A percentile compares a stretch with the other conserved stretches of the same genome.
phyloP scores from a whole-genome alignment of 352 stramenopile genomes.

The Thraustotheca clavata region DNA sequence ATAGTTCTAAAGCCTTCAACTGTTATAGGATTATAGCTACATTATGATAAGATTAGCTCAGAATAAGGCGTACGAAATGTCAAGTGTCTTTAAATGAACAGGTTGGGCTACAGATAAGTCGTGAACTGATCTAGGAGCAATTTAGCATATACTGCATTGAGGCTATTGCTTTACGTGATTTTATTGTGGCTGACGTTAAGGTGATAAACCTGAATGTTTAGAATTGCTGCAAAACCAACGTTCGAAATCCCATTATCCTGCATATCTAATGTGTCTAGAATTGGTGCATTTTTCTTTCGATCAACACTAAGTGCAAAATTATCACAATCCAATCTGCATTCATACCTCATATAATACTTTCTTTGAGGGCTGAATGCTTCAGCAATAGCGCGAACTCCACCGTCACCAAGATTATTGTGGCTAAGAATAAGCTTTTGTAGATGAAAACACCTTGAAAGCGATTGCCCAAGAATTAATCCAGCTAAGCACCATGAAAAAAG shows the following conservation, averaged over 20 bases:
- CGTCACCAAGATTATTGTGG: constrained; percentile 19
- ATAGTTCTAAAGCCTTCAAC: constrained; percentile 7
- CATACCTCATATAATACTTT: not conserved
- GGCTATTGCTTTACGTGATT: constrained; percentile 14
- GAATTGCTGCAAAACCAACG: constrained; percentile 8
- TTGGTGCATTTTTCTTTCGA: not conserved
- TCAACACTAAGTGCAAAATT: not conserved
- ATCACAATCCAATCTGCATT: not conserved
- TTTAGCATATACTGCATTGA: not conserved
- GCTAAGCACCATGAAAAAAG: not conserved
- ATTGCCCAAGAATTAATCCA: constrained; percentile 15
- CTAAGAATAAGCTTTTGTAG: not conserved
- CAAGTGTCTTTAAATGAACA: not conserved
- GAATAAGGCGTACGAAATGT: constrained; percentile 4
- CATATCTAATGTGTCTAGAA: constrained; percentile 8
- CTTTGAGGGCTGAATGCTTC: constrained; percentile 8
- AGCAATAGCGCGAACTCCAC: constrained; percentile 13
- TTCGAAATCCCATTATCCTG: constrained; percentile 19
- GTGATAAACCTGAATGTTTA: not conserved
- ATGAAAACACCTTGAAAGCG: not conserved
- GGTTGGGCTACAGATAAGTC: not conserved
- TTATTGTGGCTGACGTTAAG: constrained; percentile 19
- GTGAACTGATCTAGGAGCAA: not conserved
- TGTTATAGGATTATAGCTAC: constrained; percentile 16
- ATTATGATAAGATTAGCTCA: not conserved